Conservation (phyloP, 2,329 filamentous ascomycete species). For the Pestalotiopsis sp. region DNA sequence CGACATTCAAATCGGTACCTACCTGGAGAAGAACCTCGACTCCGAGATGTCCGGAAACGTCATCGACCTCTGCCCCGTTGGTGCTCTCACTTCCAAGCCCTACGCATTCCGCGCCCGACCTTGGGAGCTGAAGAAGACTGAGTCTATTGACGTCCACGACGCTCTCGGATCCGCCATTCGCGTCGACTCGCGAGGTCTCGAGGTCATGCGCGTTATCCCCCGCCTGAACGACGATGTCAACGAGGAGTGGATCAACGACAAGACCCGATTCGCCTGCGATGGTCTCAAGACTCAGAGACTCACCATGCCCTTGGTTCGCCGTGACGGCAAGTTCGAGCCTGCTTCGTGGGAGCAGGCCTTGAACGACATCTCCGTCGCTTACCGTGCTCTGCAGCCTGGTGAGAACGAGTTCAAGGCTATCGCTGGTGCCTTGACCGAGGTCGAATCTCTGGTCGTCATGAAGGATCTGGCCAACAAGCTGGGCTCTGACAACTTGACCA, state of each 20-base stretch:
- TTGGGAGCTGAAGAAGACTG: slow-evolving; percentile 95
- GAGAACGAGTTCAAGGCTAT: slow-evolving; percentile 96
- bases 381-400: slow-evolving; percentile 76
- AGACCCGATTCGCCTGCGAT: slow-evolving; percentile 94
- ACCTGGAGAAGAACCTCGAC: slow-evolving; percentile 91
- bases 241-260: slow-evolving; percentile 99
- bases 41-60: slow-evolving; percentile 96
- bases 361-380: slow-evolving; percentile 80
- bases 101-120: slow-evolving; percentile 96
- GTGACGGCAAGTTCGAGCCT: slow-evolving; percentile 88
- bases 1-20: slow-evolving; percentile 96
- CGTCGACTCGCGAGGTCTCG: slow-evolving; percentile 87
- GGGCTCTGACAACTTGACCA: slow-evolving; percentile 90
- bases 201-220: slow-evolving; percentile 93
- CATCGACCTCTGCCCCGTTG: slow-evolving; percentile 96
- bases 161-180: slow-evolving; percentile 93
- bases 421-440: slow-evolving; percentile 87
- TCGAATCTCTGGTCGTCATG: slow-evolving; percentile 91
- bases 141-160: slow-evolving; percentile 93
- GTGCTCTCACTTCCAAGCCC: slow-evolving; percentile 93
- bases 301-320: slow-evolving; percentile 87
- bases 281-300: slow-evolving; percentile 94
- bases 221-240: slow-evolving; percentile 97
- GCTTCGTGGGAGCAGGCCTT: slow-evolving; percentile 95
- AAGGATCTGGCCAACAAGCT: slow-evolving; percentile 98